phyloP scores from a whole-genome alignment of 208 protist genomes.

The Trypanosoma caninum region DNA sequence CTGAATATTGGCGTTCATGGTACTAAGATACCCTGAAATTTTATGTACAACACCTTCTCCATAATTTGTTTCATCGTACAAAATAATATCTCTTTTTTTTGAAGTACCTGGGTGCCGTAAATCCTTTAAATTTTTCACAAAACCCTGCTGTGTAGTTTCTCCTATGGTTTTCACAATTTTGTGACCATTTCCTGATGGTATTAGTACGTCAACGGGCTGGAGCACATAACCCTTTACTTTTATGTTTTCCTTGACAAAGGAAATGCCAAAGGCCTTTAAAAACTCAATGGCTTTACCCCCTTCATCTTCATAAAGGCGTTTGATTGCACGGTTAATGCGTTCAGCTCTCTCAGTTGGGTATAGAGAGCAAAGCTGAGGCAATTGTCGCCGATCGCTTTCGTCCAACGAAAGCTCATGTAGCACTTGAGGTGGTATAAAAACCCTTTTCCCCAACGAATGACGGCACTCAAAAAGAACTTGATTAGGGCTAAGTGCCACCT shows the following conservation, averaged over 20 bases:
- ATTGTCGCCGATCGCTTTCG: constrained; percentile 25
- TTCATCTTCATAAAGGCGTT: constrained; percentile 16
- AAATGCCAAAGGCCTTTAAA: constrained; percentile 40
- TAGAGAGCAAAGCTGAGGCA: constrained; percentile 52
- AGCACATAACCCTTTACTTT: constrained; percentile 33
- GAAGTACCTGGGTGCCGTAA: constrained; percentile 21
- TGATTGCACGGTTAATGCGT: constrained; percentile 18
- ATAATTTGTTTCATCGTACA: constrained; percentile 34
- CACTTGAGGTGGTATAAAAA: constrained; percentile 33
- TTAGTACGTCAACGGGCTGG: constrained; percentile 32
- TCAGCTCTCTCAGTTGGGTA: constrained; percentile 39
- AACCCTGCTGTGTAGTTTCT: constrained; percentile 40
- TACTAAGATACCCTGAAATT: constrained; percentile 36
- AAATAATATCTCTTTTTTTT: constrained; percentile 13
- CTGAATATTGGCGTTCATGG: constrained; percentile 15
- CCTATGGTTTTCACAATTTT: constrained; percentile 20
- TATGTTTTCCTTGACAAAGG: constrained; percentile 22
- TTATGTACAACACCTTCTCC: not conserved
- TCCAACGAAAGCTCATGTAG: constrained; percentile 33
- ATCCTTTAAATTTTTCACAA: constrained; percentile 27
- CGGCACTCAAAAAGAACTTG: constrained; percentile 9
- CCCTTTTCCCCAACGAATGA: not conserved
- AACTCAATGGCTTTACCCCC: constrained; percentile 20
- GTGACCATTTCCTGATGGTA: constrained; percentile 31
- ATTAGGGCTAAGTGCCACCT: constrained; percentile 2